Base-by-base conservation (phyloP, 1,139 yeast species). In the Geotrichum siamense region DNA sequence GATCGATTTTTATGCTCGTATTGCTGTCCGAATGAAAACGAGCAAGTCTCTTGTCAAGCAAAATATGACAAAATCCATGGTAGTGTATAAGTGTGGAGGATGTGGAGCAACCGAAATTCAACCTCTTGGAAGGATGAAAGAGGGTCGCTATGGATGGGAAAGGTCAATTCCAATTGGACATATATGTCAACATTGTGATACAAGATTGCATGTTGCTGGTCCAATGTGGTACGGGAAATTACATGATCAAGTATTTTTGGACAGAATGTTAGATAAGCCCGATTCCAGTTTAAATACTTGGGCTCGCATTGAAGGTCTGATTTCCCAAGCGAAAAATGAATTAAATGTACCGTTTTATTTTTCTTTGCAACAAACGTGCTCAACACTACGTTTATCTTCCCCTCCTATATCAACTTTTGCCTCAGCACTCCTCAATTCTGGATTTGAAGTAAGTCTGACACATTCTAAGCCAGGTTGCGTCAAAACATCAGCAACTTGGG, bases 181-280 rank as follows among this genome's bases (percentile, higher is more conserved):
- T 4, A 32, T 35, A 16, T 93, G 98, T 65, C 59, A 69, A 34
- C 79, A 71, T 61, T 91, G 98, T 65, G 82, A 76, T 1, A 72
- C 72, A 46, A 70, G 75, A 3, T 76, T 76, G 58, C 94, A 83
- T 58, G 61, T 91, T 32, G 91, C 93, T 2, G 98, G 98, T 1
- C 98, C 98, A 47, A 85, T 91, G 96, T 91, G 94, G 82, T 85
- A 77, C 9, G 96, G 91, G 0, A 68, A 72, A 2, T 65, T 91
- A 42, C 97, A 89, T 57, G 74, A 81, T 58, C 61, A 63, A 27
- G 75, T 72, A 16, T 91, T 87, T 55, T 69, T 91, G 37, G 71
- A 76, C 28, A 74, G 70, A 53, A 71, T 89, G 38, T 68, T 85
- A 44, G 69, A 72, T 19, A 67, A 81, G 36, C 78, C 78, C 61